Evolutionary conservation across 78 protist genomes (phyloP), one percentile per base, ranked within the genome.

Genomic region (Polysphondylium violaceum): DNA sequence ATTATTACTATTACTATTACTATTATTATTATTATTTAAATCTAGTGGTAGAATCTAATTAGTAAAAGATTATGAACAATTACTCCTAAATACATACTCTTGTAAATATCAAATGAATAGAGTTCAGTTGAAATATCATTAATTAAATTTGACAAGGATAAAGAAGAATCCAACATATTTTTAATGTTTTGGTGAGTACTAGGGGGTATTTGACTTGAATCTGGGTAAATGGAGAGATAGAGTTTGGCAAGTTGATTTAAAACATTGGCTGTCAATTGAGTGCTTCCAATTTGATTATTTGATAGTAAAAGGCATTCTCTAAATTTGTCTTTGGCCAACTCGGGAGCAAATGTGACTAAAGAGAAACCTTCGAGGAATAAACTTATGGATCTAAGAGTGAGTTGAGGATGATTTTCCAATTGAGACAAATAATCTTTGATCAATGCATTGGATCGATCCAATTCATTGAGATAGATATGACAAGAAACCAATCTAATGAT

Each of bases 371-470:
- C 78, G 2, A 81, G 29, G 8, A 81, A 55, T 35, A 81, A 56
- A 19, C 60, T 12, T 16, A 59, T 56, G 17, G 47, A 41, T 40
- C 73, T 67, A 19, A 81, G 40, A n/a, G 40, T 47, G 25, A 81
- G 31, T 53, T 81, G 89, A 7, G 77, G 89, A 68, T 81, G 89
- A 55, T 65, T 81, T 40, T 58, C 50, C 14, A 81, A 41, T 41
- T 55, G 78, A 35, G 35, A 61, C 3, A 81, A 41, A 56, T 81
- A 68, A 27, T 81, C 77, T 2, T 47, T 67, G 0, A 81, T 71
- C 11, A 81, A 35, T 0, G 56, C 27, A n/a, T 19, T 25, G 35
- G 89, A 64, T 33, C 59, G 11, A 36, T 56, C 76, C 14, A 68
- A 16, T 19, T 68, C 38, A 40, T 36, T 36, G 12, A 33, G 3